These are phyloP conservation scores for Ramularia endophylla DNA, from an alignment of 2,329 filamentous ascomycete species.

Conservation along the genomic window DNA sequence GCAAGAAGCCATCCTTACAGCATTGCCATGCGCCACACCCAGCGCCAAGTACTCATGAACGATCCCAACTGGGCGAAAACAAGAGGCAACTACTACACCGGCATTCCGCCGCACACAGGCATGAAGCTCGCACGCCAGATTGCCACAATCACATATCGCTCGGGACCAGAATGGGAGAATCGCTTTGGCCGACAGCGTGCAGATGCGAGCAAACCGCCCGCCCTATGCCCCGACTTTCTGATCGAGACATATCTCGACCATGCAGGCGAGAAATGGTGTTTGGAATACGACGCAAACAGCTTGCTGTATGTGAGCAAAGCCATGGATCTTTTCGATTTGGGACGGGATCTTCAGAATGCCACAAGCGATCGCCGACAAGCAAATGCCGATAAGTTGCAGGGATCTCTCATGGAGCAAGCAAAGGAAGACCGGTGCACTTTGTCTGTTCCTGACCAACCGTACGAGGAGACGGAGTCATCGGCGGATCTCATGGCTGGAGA, in stretches of 20 bases:
- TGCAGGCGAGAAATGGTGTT: slow-evolving; percentile 94
- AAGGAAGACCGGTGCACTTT: slow-evolving; percentile 61
- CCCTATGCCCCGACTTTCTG: slow-evolving; percentile 93
- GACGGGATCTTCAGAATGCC: slow-evolving; percentile 60
- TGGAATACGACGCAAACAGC: slow-evolving; percentile 95
- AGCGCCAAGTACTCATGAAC: slow-evolving; percentile 98
- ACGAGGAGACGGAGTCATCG: slow-evolving; percentile 69
- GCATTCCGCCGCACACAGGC: slow-evolving; percentile 83
- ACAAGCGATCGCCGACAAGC: slow-evolving; percentile 57
- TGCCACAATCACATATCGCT: slow-evolving; percentile 94
- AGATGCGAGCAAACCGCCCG: slow-evolving; percentile 78
- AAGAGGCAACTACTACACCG: slow-evolving; percentile 79
- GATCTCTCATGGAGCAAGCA: slow-evolving; percentile 12
- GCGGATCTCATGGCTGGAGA: slow-evolving; percentile 30
- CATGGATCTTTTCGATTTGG: slow-evolving; percentile 97
- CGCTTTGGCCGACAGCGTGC: slow-evolving; percentile 84
- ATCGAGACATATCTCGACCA: slow-evolving; percentile 99
- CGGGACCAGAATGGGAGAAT: slow-evolving; percentile 95
- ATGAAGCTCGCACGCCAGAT: slow-evolving; percentile 99
- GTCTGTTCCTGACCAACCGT: slow-evolving; percentile 75
- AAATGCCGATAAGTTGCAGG: slow-evolving; percentile 53
- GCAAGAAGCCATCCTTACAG: slow-evolving; percentile 94
- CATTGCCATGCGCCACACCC: slow-evolving; percentile 97
- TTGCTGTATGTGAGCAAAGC: slow-evolving; percentile 95
- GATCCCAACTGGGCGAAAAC: slow-evolving; percentile 80